A percentile compares a stretch with the other conserved stretches of the same genome.
Evolutionary conservation across 441 rosid species (phyloP).

Genomic region (Omphalea diandra): DNA sequence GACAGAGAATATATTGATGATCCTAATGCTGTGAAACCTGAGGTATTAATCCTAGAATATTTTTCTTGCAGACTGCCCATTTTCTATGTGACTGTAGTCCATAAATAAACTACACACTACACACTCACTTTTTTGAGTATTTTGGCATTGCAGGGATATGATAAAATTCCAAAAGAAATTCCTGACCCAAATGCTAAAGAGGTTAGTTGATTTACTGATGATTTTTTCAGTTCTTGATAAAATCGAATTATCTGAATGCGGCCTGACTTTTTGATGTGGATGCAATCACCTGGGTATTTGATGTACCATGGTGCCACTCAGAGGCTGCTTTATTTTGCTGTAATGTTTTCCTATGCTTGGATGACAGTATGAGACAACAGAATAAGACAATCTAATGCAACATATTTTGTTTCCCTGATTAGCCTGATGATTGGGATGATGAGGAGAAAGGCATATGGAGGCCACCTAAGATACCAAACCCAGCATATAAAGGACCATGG

Average conservation of each 20-base stretch:
- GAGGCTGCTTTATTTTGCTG: not conserved
- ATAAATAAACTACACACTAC: too few species aligned
- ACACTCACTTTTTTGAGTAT: not conserved
- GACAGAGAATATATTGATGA: slow-evolving; percentile 88
- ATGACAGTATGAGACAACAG: not conserved
- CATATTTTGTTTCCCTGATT: slow-evolving; percentile 10
- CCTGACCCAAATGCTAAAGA: slow-evolving; percentile 73
- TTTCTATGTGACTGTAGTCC: not conserved
- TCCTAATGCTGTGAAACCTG: slow-evolving; percentile 73
- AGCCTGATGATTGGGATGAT: slow-evolving; percentile 95
- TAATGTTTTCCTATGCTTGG: not conserved
- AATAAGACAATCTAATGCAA: slow-evolving; percentile 8
- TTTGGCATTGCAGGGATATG: slow-evolving; percentile 57
- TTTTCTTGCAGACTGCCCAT: not conserved
- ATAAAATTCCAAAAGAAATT: slow-evolving; percentile 68
- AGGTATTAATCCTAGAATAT: slow-evolving; percentile 39
- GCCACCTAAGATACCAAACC: slow-evolving; percentile 76
- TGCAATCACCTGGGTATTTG: too few species aligned
- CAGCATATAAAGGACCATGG: slow-evolving; percentile 92
- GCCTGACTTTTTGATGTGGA: too few species aligned
- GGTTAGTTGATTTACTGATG: slow-evolving; percentile 49
- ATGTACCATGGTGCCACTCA: too few species aligned
- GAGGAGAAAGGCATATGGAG: slow-evolving; percentile 83
- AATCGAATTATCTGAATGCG: too few species aligned
- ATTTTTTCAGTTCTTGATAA: too few species aligned